phyloP scores from a whole-genome alignment of 2,329 filamentous ascomycete species.

The Albophoma yamanashiensis region DNA sequence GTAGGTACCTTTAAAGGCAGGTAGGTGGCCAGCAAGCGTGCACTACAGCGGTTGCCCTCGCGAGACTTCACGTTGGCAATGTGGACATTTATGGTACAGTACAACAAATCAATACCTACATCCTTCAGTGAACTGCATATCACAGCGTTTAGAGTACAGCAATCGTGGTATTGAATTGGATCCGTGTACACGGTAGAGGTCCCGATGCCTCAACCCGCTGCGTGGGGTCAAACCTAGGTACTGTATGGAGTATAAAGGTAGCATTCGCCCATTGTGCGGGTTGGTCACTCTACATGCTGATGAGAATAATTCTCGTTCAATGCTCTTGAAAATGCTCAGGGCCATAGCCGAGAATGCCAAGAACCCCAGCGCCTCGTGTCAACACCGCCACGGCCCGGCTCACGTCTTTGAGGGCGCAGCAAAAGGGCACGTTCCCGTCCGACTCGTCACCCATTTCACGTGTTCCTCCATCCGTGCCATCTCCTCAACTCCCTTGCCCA shows the following conservation, averaged over 20 bases:
- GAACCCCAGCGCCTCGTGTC: background rate
- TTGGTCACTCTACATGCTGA: background rate
- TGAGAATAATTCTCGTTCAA: background rate
- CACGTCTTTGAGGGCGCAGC: background rate
- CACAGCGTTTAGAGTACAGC: background rate
- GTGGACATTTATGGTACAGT: no score
- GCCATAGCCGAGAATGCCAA: background rate
- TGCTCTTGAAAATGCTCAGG: background rate
- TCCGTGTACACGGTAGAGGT: background rate
- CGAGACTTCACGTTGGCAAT: background rate
- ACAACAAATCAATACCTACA: no score
- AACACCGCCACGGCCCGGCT: background rate
- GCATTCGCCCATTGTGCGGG: background rate
- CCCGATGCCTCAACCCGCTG: background rate
- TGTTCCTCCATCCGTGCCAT: conserved; percentile 14
- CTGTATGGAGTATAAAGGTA: no score
- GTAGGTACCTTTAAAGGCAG: no score
- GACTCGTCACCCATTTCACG: conserved; percentile 18
- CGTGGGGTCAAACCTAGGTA: background rate
- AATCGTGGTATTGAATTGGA: background rate
- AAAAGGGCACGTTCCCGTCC: conserved; percentile 35
- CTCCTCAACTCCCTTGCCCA: conserved; percentile 40
- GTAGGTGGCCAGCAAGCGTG: background rate
- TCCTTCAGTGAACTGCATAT: background rate
- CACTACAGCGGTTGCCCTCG: no score